Percentiles rank a stretch among this genome's conserved stretches.
These are phyloP conservation scores for Phaeophleospora eucalypticola DNA, from an alignment of 2,329 filamentous ascomycete species.

Conservation along the genomic window DNA sequence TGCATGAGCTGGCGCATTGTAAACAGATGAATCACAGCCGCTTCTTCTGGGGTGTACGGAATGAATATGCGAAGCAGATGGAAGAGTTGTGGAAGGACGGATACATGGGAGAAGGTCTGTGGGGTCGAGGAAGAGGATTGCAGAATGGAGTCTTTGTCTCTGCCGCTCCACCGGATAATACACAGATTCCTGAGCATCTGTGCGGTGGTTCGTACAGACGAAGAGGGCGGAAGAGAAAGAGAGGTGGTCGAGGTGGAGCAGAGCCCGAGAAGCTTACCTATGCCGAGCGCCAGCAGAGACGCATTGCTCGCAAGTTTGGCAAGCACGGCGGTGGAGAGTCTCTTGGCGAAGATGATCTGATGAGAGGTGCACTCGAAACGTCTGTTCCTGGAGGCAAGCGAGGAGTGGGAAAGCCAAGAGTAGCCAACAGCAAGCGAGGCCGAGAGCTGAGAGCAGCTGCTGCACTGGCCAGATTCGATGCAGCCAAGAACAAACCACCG, in stretches of 20 bases:
- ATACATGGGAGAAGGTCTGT: slow-evolving; percentile 79
- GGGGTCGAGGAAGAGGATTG: slow-evolving; percentile 67
- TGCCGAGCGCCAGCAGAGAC: slow-evolving; percentile 67
- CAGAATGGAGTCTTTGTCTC: slow-evolving; percentile 59
- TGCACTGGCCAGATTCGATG: slow-evolving; percentile 68
- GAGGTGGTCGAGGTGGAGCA: slow-evolving; percentile 40
- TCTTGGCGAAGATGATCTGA: slow-evolving; percentile 64
- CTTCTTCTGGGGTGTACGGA: slow-evolving; percentile 75
- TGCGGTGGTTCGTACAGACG: slow-evolving; percentile 77
- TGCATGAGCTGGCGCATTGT: slow-evolving; percentile 85
- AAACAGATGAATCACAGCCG: slow-evolving; percentile 87
- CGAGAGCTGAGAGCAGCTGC: slow-evolving; percentile 73
- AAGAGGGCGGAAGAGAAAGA: slow-evolving; percentile 47
- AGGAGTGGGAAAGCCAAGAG: slow-evolving; percentile 62
- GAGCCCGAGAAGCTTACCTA: slow-evolving; percentile 54
- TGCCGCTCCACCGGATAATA: slow-evolving; percentile 54
- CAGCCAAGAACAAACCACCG: slow-evolving; percentile 38
- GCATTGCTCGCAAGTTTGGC: slow-evolving; percentile 73
- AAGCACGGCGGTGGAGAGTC: slow-evolving; percentile 72
- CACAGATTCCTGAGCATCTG: slow-evolving; percentile 54
- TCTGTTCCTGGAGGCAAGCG: slow-evolving; percentile 46
- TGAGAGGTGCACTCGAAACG: slow-evolving; percentile 63
- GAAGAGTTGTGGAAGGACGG: slow-evolving; percentile 62
- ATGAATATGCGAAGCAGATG: slow-evolving; percentile 69
- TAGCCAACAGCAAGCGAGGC: slow-evolving; percentile 69